Percentiles rank a stretch among this genome's conserved stretches.
phyloP scores from a whole-genome alignment of 2,329 filamentous ascomycete genomes.

The Tolypocladium tropicale region DNA sequence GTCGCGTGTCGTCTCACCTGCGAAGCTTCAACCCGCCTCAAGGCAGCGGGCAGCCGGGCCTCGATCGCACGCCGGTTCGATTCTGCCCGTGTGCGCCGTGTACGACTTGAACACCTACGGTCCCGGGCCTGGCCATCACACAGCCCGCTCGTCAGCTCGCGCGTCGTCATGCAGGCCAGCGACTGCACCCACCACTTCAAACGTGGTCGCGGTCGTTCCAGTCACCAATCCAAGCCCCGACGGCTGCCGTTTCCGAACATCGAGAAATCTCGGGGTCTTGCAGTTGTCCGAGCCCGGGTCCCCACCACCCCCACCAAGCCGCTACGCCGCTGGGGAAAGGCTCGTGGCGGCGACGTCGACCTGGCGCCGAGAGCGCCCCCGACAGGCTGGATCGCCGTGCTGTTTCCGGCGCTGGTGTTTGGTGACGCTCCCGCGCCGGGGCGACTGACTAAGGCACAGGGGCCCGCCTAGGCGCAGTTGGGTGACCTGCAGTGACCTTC shows the following conservation, averaged over 20 bases:
- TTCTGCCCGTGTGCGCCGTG: no score
- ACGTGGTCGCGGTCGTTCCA: neutral
- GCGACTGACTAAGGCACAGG: no score
- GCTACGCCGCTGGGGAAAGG: neutral
- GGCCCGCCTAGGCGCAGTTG: no score
- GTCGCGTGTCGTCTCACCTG: neutral
- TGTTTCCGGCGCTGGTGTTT: neutral
- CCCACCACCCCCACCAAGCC: neutral
- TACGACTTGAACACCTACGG: no score
- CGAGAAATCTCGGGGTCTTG: conserved; percentile 4
- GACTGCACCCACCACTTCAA: no score
- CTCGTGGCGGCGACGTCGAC: neutral
- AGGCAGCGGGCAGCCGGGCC: neutral
- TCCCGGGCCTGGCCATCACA: no score
- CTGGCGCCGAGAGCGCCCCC: neutral
- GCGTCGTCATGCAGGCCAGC: neutral
- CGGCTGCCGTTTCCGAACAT: neutral
- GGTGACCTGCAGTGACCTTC: no score
- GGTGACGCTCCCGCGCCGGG: no score
- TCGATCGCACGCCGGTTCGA: no score
- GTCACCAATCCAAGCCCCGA: neutral
- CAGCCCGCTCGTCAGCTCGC: neutral
- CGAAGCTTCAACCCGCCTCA: neutral
- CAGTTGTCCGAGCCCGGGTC: conserved; percentile 6
- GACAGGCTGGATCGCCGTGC: neutral